Base-by-base conservation (phyloP, 129 eudicot species). In the Escallonia rubra region DNA sequence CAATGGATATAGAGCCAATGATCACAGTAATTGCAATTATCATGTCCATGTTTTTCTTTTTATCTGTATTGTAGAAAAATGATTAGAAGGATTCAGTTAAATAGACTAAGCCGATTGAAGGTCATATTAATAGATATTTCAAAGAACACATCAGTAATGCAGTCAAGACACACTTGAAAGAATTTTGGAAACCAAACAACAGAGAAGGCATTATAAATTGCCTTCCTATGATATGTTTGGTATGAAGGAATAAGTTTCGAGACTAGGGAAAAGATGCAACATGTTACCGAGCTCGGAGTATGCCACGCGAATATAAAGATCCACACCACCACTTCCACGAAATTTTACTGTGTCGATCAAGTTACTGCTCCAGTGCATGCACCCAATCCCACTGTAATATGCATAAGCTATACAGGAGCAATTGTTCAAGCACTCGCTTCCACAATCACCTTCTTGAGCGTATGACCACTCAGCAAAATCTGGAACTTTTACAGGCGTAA, bases 321-420 rank as follows among this genome's bases (percentile, higher is more conserved):
- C 74, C 43, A 54, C 60, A 4, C 79, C 82, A 23, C 74, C 40
- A 40, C 57, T 14, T 2, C 61, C 71, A 7, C 53, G 6, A 41
- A 81, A 76, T 9, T 61, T 13, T 34, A 57, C 66, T 1, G 69
- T 34, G 56, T 81, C 82, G n/a, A 73, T 61, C 57, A 81, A 73
- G 39, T 16, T 61, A 40, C 49, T 68, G 12, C 41, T 65, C 86
- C 86, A 81, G 3, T 66, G 34, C 86, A 72, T 59, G 45, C 86
- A 81, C 2, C 73, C 74, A 43, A 69, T 59, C 7, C 77, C 79
- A 8, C 40, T 10, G 39, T 76, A 59, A 63, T 50, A 73, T 4
- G 67, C 66, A 70, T 76, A 77, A 34, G 77, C 79, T 14, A 61
- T 6, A 38, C 86, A 81, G 0, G 77, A 64, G 14, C 86, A 81